phyloP scores from a whole-genome alignment of 352 stramenopile genomes.

The Phytophthora cajani region DNA sequence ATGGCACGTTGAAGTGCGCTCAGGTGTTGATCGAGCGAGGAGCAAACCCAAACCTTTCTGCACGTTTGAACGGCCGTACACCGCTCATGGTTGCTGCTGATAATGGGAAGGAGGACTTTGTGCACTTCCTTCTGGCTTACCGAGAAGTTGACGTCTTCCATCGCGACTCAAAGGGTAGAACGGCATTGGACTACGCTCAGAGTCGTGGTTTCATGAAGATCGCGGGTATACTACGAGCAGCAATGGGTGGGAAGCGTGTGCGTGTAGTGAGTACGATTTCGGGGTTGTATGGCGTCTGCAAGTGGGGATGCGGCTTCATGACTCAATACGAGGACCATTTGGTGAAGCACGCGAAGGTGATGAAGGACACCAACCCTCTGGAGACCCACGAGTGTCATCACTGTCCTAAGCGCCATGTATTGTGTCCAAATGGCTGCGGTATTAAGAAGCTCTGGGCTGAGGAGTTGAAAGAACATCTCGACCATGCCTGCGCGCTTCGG shows the following conservation, averaged over 20 bases:
- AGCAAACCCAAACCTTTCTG: conserved; percentile 55
- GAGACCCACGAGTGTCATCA: conserved; percentile 47
- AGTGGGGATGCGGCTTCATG: conserved; percentile 76
- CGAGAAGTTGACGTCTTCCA: conserved; percentile 44
- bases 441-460: conserved; percentile 52
- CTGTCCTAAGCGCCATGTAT: conserved; percentile 61
- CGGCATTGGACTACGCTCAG: conserved; percentile 55
- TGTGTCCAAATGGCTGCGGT: conserved; percentile 41
- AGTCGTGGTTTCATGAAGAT: conserved; percentile 36
- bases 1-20: conserved; percentile 57
- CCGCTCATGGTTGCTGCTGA: conserved; percentile 67
- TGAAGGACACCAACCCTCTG: conserved; percentile 48
- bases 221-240: conserved; percentile 46
- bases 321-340: conserved; percentile 33
- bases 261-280: conserved; percentile 44
- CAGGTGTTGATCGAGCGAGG: conserved; percentile 62
- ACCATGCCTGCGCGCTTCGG: conserved; percentile 46
- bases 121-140: conserved; percentile 61
- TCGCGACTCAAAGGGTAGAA: conserved; percentile 39
- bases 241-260: conserved; percentile 52
- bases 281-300: conserved; percentile 60
- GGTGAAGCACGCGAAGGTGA: conserved; percentile 29
- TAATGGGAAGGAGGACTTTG: conserved; percentile 54
- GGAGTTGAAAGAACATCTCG: conserved; percentile 43
- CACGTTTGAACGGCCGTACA: conserved; percentile 41